These are phyloP conservation scores for Cladosporium sphaerospermum DNA, from an alignment of 2,329 filamentous ascomycete species.

Conservation along the genomic window DNA sequence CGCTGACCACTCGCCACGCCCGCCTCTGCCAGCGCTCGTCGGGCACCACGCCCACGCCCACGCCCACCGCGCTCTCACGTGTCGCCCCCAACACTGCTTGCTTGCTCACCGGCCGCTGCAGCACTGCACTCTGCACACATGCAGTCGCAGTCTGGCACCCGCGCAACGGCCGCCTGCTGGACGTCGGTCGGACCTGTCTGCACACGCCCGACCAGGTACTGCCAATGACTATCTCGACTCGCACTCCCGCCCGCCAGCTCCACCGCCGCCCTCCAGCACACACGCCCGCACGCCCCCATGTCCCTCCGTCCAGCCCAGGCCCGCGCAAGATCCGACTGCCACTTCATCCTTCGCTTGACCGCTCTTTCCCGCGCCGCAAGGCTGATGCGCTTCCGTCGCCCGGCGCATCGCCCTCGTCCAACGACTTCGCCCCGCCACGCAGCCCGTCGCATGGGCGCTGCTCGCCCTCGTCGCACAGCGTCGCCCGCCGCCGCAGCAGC, in stretches of 20 bases:
- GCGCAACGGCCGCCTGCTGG: not conserved
- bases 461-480: not conserved
- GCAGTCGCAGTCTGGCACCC: not conserved
- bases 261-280: not conserved
- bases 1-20: not conserved
- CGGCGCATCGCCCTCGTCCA: not conserved
- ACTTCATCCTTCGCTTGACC: conserved; percentile 5
- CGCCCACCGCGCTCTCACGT: not conserved
- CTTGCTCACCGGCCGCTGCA: not conserved
- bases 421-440: not conserved
- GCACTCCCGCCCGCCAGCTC: not conserved
- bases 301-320: too few relatives aligned
- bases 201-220: not conserved
- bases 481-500: not conserved
- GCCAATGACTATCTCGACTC: not conserved
- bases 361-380: conserved; percentile 4
- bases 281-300: not conserved
- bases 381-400: conserved; percentile 1
- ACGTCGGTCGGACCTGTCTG: not conserved
- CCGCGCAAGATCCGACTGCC: not conserved
- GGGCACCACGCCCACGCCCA: not conserved
- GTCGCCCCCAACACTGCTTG: not conserved
- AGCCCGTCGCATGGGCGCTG: not conserved
- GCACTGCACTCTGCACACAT: not conserved
- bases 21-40: not conserved